Base-by-base conservation (phyloP, 768 basidiomycete species). In the Pholiota conissans region DNA sequence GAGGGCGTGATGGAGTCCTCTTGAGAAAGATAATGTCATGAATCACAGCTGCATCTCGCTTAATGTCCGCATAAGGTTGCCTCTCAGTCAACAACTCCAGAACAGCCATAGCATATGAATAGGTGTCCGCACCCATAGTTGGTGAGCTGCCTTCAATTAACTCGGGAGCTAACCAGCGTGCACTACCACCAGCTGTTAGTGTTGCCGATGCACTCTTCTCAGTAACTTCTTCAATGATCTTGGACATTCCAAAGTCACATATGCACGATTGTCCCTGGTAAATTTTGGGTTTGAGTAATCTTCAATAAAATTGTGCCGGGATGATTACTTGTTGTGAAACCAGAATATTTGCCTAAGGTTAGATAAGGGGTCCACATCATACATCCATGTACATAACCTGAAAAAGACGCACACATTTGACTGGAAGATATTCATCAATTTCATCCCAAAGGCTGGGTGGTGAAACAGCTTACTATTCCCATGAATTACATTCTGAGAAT, bases 241-340 rank as follows among this genome's bases (percentile, higher is more conserved):
- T 84, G 16, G 85, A 81, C 72, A 86, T 80, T 40, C 85, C 84
- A 65, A 87, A 87, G 61, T 87, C 85, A 58, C 81, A 83, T 13
- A 87, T 81, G 29, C 80, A 74, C 24, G 84, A 79, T 59, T 80
- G 72, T 11, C 76, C 79, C 85, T 86, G 50, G 5, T 32, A 27
- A 54, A 57, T 37, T 22, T 60, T 46, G 16, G 16, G 29, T 32
- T 5, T 39, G 20, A 37, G 16, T 22, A 11, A 10, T 39, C 35
- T 26, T 11, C 22, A n/a, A 39, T 4, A 11, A 16, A 24, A 32
- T 20, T 32, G 30, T 32, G 13, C 13, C 13, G 6, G 30, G 13
- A 13, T 6, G 30, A 13, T 64, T 57, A 83, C 85, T 55, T 74
- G 67, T n/a, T 69, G 67, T 2, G 81, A 78, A 16, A 87, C 82